Base-by-base conservation (phyloP, 1,139 yeast species). In the Meyerozyma guilliermondii region DNA sequence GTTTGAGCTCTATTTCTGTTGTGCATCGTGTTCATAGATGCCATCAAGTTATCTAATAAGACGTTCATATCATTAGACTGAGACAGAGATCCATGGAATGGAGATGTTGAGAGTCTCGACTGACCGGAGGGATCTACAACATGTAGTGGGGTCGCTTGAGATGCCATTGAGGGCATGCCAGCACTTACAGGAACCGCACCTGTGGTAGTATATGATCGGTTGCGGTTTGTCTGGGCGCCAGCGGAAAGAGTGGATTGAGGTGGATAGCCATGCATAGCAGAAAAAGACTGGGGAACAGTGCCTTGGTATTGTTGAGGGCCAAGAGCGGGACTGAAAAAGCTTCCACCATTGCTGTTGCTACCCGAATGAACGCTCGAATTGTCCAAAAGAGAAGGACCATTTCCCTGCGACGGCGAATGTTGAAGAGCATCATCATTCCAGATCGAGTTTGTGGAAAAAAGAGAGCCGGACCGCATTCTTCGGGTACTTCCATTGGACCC, bases 151-250 rank as follows among this genome's bases (percentile, higher is more conserved):
- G 41, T 17, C n/a, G 35, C 40, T 10, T 33, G 23, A 9, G 24
- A 5, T 2, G 36, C 17, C 23, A 33, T 17, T 22, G 36, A 33
- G 14, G 36, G 24, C 9, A 33, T 17, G 3, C 36, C 36, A 8
- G 36, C n/a, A 26, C 13, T 18, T 11, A 33, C 53, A 7, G 67
- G 60, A 29, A 60, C 51, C 7, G 71, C 65, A 1, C 66, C 73
- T n/a, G 69, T 65, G 11, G 80, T 72, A 3, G 81, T 71, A 52
- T 76, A 75, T 1, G 80, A 74, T 50, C 81, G 65, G 42, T 69
- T 74, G 2, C 36, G 36, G 24, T 33, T 33, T 22, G 24, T 26
- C 10, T 17, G 36, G 10, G 24, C 36, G n/a, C 33, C 33, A 13
- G 33, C 16, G 16, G 33, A 29, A 13, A 29, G 33, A 13, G 13